Conservation (phyloP, 192 early-diverging fungal species). For the Podila clonocystis region DNA sequence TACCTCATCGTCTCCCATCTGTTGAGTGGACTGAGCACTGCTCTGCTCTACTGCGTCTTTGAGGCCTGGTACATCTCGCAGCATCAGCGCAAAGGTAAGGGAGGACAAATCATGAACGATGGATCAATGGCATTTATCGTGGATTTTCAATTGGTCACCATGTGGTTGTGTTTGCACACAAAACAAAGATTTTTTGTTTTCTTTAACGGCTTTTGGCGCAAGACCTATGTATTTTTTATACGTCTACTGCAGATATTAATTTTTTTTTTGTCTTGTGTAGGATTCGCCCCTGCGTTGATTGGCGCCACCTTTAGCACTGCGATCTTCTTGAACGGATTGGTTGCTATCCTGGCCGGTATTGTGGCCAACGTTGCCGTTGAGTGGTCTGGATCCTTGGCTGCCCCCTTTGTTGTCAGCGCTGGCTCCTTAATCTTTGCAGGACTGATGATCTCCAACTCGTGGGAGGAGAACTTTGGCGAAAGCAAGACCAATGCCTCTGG, state of each 20-base stretch:
- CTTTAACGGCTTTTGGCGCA: no score
- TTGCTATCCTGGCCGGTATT: conserved; percentile 74
- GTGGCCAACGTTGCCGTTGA: conserved; percentile 70
- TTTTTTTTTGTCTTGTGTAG: conserved; percentile 8
- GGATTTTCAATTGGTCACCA: background rate
- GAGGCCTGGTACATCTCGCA: conserved; percentile 71
- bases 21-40: conserved; percentile 59
- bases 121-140: background rate
- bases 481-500: conserved; percentile 34
- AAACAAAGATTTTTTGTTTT: no score
- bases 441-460: conserved; percentile 60
- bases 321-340: conserved; percentile 75
- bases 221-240: no score
- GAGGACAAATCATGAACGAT: background rate
- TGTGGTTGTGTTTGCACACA: no score
- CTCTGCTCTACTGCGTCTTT: conserved; percentile 67
- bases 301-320: conserved; percentile 70
- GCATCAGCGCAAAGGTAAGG: conserved; percentile 56
- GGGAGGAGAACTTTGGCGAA: conserved; percentile 83
- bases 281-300: conserved; percentile 62
- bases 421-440: conserved; percentile 58
- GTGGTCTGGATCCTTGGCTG: conserved; percentile 56
- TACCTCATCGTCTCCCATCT: conserved; percentile 58
- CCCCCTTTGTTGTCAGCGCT: conserved; percentile 72
- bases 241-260: no score